A percentile compares a stretch with the other conserved stretches of the same genome.
Evolutionary conservation across 1,284 basidiomycete genomes (phyloP).

Genomic region (Rhodotorula sp.): DNA sequence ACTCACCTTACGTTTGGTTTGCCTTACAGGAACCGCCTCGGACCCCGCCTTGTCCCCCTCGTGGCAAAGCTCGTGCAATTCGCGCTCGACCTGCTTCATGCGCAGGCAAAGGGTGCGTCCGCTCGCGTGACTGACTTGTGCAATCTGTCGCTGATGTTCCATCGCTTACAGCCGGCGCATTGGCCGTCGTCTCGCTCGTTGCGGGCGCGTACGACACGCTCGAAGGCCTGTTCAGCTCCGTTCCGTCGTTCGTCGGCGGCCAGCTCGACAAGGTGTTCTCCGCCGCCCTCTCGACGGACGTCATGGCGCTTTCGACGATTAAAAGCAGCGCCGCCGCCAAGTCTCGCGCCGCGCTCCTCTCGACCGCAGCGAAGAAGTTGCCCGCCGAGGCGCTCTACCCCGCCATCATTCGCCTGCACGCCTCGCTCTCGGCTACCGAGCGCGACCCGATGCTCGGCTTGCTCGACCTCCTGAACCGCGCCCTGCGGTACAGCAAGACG

Average conservation of each 20-base stretch:
- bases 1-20: not conserved
- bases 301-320: slow-evolving; percentile 42
- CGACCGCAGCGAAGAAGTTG: slow-evolving; percentile 58
- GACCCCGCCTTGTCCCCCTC: slow-evolving; percentile 78
- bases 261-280: slow-evolving; percentile 51
- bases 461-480: slow-evolving; percentile 49
- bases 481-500: slow-evolving; percentile 64
- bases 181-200: slow-evolving; percentile 16
- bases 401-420: slow-evolving; percentile 37
- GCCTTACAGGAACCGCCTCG: slow-evolving; percentile 58
- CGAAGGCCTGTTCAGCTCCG: slow-evolving; percentile 45
- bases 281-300: slow-evolving; percentile 43
- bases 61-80: slow-evolving; percentile 69
- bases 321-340: slow-evolving; percentile 15
- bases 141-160: not conserved
- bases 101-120: slow-evolving; percentile 49
- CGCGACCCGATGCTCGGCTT: slow-evolving; percentile 34
- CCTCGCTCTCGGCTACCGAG: slow-evolving; percentile 22
- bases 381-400: slow-evolving; percentile 56
- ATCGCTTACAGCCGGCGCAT: slow-evolving; percentile 4
- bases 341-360: slow-evolving; percentile 28
- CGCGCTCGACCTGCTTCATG: slow-evolving; percentile 57
- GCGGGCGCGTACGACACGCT: slow-evolving; percentile 34
- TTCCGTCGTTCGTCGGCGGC: slow-evolving; percentile 51
- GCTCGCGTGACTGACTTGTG: not conserved